Percentiles rank a stretch among this genome's conserved stretches.
Conservation (phyloP, 1,284 basidiomycete species). For the Puccinia brachypodii region DNA sequence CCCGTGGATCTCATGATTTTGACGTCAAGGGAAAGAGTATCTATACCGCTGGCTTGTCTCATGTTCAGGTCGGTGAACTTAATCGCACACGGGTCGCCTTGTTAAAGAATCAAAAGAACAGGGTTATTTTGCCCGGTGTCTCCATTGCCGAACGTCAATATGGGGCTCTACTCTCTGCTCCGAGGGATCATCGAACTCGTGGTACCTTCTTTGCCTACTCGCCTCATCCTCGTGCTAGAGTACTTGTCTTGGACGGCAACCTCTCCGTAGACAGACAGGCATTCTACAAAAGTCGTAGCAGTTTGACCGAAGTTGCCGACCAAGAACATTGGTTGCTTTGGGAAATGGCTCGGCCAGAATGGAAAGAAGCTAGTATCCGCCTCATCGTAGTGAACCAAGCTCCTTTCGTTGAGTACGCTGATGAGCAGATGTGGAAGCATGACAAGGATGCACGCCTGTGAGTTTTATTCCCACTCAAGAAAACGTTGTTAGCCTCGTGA, state of each 20-base stretch:
- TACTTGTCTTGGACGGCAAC: slow-evolving; percentile 53
- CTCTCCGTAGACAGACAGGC: slow-evolving; percentile 46
- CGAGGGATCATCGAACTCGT: slow-evolving; percentile 16
- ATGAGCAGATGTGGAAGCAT: slow-evolving; percentile 51
- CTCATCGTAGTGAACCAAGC: slow-evolving; percentile 52
- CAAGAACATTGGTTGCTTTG: slow-evolving; percentile 53
- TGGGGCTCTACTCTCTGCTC: slow-evolving; percentile 30
- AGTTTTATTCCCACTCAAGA: slow-evolving; percentile 29
- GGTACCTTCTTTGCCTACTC: slow-evolving; percentile 52
- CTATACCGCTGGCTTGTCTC: slow-evolving; percentile 51
- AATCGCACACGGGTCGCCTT: slow-evolving; percentile 45
- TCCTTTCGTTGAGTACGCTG: slow-evolving; percentile 53
- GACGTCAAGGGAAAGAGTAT: slow-evolving; percentile 51
- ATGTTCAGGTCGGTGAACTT: slow-evolving; percentile 45
- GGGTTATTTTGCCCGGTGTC: slow-evolving; percentile 41
- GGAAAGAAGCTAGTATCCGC: slow-evolving; percentile 51
- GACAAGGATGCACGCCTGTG: slow-evolving; percentile 51
- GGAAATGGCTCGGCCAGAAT: slow-evolving; percentile 50
- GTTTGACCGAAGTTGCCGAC: slow-evolving; percentile 48
- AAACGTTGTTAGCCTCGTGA: background rate
- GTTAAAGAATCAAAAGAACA: slow-evolving; percentile 41
- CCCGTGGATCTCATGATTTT: slow-evolving; percentile 53
- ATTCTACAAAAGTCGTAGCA: slow-evolving; percentile 33
- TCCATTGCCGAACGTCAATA: slow-evolving; percentile 45
- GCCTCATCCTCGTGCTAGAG: slow-evolving; percentile 51